phyloP scores from a whole-genome alignment of 2,329 filamentous ascomycete genomes.

The Chrysosporium queenslandicum region DNA sequence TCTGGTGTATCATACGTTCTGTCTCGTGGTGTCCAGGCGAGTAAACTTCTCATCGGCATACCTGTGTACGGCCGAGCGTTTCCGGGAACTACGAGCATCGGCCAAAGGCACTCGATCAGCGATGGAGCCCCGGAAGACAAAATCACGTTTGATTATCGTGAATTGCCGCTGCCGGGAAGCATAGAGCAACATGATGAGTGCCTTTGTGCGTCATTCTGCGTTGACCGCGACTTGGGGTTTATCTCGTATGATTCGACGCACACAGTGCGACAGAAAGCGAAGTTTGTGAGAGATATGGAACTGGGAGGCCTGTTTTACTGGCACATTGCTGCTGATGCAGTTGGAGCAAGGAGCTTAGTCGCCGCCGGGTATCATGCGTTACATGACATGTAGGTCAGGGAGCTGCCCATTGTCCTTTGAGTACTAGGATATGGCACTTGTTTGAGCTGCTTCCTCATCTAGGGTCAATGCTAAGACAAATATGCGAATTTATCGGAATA shows the following conservation, averaged over 20 bases:
- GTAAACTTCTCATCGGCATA: slow-evolving; percentile 65
- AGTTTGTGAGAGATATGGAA: slow-evolving; percentile 59
- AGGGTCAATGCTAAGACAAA: no score
- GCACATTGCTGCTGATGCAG: slow-evolving; percentile 62
- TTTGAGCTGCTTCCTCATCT: no score
- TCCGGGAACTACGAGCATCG: slow-evolving; percentile 53
- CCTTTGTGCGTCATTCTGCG: slow-evolving; percentile 56
- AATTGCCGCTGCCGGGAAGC: slow-evolving; percentile 53
- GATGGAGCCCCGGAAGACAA: slow-evolving; percentile 47
- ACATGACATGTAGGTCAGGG: slow-evolving; percentile 30
- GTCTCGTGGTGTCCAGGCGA: slow-evolving; percentile 54
- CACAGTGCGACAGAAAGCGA: slow-evolving; percentile 65
- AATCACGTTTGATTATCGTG: slow-evolving; percentile 63
- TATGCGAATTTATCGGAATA: no score
- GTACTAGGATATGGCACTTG: not conserved
- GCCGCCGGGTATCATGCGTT: slow-evolving; percentile 50
- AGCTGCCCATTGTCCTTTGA: not conserved
- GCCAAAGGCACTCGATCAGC: slow-evolving; percentile 36
- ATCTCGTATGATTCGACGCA: slow-evolving; percentile 70
- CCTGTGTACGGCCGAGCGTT: slow-evolving; percentile 69
- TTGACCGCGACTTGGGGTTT: slow-evolving; percentile 61
- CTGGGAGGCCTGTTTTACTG: slow-evolving; percentile 74
- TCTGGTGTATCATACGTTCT: slow-evolving; percentile 57
- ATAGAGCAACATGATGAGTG: slow-evolving; percentile 59
- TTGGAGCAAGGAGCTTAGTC: slow-evolving; percentile 47